Evolutionary conservation across 768 basidiomycete genomes (phyloP).

Genomic region (Psilocybe cyanescens): DNA sequence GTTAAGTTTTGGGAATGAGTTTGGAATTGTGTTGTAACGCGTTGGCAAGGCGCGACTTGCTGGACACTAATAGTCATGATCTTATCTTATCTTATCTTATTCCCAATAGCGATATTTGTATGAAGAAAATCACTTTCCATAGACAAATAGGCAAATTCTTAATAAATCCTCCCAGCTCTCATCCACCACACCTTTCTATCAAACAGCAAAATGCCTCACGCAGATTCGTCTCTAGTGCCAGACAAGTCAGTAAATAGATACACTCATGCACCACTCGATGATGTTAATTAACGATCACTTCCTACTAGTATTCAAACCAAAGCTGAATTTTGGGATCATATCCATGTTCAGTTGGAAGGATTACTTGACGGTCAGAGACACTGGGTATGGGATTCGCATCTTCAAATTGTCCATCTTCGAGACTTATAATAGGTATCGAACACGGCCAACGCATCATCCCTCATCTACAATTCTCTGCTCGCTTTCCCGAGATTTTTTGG

Average conservation of each 20-base stretch:
- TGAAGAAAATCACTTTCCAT: conserved; percentile 6
- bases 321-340: conserved; percentile 79
- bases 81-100: conserved; percentile 32
- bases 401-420: background rate
- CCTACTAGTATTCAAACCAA: conserved; percentile 64
- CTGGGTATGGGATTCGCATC: conserved; percentile 60
- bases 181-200: conserved; percentile 10
- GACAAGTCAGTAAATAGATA: conserved; percentile 34
- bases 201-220: conserved; percentile 69
- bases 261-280: background rate
- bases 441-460: conserved; percentile 79
- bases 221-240: conserved; percentile 79
- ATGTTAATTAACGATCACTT: background rate
- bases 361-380: conserved; percentile 71
- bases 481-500: conserved; percentile 73
- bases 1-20: conserved; percentile 1
- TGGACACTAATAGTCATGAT: conserved; percentile 6
- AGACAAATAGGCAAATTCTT: background rate
- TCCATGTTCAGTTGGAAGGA: conserved; percentile 60
- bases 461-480: conserved; percentile 79
- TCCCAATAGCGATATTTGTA: background rate
- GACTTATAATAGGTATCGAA: conserved; percentile 69
- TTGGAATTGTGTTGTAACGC: background rate
- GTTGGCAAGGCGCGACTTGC: background rate
- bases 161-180: background rate